Conservation (phyloP, 1,284 basidiomycete species). For the Apiotrichum brassicae region DNA sequence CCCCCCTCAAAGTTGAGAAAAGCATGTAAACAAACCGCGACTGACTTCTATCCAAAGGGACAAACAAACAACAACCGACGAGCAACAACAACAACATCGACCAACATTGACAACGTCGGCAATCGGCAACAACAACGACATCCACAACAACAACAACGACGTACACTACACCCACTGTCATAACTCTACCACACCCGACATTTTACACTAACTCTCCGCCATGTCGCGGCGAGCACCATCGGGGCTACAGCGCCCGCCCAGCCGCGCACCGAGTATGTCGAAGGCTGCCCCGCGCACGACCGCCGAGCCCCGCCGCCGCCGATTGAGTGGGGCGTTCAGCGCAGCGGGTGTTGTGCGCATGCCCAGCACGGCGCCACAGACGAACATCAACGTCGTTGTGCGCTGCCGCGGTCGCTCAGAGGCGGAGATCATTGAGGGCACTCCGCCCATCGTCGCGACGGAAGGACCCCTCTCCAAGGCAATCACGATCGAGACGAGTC, state of each 20-base stretch:
- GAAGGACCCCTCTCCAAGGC: constrained; percentile 64
- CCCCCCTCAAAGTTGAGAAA: neutral
- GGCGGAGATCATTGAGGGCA: constrained; percentile 66
- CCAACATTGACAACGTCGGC: neutral
- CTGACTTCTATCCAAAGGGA: constrained; percentile 1
- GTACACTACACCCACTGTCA: too few relatives aligned
- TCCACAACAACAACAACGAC: constrained; percentile 4
- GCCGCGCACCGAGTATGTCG: constrained; percentile 17
- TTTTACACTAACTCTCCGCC: too few relatives aligned
- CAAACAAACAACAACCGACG: constrained; percentile 25
- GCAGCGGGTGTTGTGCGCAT: constrained; percentile 1
- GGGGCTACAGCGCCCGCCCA: constrained; percentile 13
- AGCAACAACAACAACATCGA: constrained; percentile 1
- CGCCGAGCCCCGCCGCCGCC: neutral
- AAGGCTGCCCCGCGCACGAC: neutral
- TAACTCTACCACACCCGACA: too few relatives aligned
- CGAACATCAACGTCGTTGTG: constrained; percentile 85
- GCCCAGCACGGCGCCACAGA: constrained; percentile 24
- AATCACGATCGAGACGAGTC: constrained; percentile 66
- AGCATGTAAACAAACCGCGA: neutral
- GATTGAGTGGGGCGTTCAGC: neutral
- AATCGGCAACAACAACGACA: too few relatives aligned
- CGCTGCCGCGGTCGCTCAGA: constrained; percentile 66
- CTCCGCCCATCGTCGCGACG: constrained; percentile 73
- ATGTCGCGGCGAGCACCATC: constrained; percentile 30